Conservation (phyloP, 306 rosid species). For the Delonix regia region DNA sequence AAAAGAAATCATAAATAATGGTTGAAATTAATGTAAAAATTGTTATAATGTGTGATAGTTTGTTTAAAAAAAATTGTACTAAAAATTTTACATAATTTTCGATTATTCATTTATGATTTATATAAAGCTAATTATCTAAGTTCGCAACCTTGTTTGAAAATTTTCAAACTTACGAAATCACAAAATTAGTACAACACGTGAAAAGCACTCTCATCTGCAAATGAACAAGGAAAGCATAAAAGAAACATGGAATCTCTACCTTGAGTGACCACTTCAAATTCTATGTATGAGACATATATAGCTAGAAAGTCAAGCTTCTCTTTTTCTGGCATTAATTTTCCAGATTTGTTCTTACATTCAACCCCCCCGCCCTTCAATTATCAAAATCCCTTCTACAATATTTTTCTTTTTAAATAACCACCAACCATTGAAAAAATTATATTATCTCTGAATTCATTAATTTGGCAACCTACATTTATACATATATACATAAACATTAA, state of each 20-base stretch:
- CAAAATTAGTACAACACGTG: not conserved
- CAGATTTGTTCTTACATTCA: not conserved
- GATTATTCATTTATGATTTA: no score
- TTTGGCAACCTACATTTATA: not conserved
- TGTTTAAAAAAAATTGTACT: no score
- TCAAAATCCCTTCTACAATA: not conserved
- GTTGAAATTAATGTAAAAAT: no score
- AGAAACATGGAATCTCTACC: conserved; percentile 11
- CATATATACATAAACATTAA: not conserved
- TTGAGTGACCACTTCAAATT: conserved; percentile 22
- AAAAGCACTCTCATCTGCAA: not conserved
- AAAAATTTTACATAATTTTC: no score
- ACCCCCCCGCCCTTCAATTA: not conserved
- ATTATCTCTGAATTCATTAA: not conserved
- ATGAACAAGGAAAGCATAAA: not conserved
- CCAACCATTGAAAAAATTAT: not conserved
- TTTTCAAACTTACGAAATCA: no score
- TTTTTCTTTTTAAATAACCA: not conserved
- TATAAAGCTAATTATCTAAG: no score
- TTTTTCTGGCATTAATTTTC: not conserved
- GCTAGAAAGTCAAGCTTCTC: not conserved
- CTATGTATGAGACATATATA: not conserved
- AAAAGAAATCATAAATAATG: no score
- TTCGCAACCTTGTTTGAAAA: no score
- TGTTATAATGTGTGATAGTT: no score